These are phyloP conservation scores for Hymenotorrendiella dingleyae DNA, from an alignment of 2,329 filamentous ascomycete genomes.

Conservation along the genomic window DNA sequence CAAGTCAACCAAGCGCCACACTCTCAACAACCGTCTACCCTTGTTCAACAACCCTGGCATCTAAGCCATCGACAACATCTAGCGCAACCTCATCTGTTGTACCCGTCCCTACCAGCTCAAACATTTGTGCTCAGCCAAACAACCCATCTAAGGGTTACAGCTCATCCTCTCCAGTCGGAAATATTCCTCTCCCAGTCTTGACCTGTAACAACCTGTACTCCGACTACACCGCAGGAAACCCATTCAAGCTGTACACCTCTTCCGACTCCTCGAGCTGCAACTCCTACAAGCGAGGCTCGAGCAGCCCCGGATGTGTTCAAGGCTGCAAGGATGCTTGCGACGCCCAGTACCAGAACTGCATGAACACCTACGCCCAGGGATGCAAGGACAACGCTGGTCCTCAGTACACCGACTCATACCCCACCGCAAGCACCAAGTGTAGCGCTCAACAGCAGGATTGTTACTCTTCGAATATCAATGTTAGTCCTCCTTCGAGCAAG, in stretches of 20 bases:
- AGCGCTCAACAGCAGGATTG: constrained; percentile 45
- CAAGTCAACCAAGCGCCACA: constrained; percentile 34
- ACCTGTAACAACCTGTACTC: constrained; percentile 46
- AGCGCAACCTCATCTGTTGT: constrained; percentile 32
- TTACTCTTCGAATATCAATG: constrained; percentile 36
- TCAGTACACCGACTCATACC: constrained; percentile 23
- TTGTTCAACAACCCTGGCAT: constrained; percentile 22
- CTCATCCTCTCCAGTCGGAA: constrained; percentile 52
- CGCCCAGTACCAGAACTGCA: constrained; percentile 45
- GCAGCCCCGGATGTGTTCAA: constrained; percentile 30
- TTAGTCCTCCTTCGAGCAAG: constrained; percentile 32
- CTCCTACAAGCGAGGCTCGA: constrained; percentile 36
- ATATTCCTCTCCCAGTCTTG: constrained; percentile 46
- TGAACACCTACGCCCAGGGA: constrained; percentile 42
- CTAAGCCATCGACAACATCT: constrained; percentile 28
- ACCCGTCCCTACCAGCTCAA: constrained; percentile 40
- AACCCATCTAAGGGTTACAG: constrained; percentile 60
- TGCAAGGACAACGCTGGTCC: constrained; percentile 33
- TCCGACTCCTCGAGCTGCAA: constrained; percentile 38
- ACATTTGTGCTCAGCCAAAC: constrained; percentile 47
- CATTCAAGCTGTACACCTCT: constrained; percentile 48
- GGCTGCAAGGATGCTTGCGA: constrained; percentile 49
- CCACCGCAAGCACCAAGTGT: constrained; percentile 38
- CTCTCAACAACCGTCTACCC: constrained; percentile 33
- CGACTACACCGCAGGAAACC: constrained; percentile 36